A percentile compares a stretch with the other conserved stretches of the same genome.
phyloP scores from a whole-genome alignment of 345 rosid genomes.

The Xanthoceras sorbifolium region DNA sequence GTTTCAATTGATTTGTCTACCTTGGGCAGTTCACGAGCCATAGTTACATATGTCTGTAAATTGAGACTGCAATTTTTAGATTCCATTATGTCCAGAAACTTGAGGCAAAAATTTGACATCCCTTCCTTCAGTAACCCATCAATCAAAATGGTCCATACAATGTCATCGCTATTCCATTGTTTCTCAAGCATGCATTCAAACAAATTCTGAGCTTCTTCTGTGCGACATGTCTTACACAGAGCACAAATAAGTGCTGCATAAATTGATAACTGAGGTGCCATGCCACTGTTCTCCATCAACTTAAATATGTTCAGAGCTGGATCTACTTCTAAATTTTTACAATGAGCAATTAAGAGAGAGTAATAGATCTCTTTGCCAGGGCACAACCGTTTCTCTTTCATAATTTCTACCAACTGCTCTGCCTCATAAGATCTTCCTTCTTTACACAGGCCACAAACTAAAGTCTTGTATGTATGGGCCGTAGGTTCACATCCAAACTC shows the following conservation, averaged over 20 bases:
- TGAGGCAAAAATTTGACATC: slow-evolving; percentile 43
- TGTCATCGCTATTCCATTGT: slow-evolving; percentile 49
- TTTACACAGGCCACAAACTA: slow-evolving; percentile 53
- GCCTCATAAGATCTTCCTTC: slow-evolving; percentile 52
- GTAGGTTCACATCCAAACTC: slow-evolving; percentile 52
- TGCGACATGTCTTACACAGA: slow-evolving; percentile 40
- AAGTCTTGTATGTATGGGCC: slow-evolving; percentile 36
- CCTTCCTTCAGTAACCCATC: slow-evolving; percentile 63
- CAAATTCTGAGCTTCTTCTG: slow-evolving; percentile 46
- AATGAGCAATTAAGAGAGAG: slow-evolving; percentile 46
- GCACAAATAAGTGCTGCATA: slow-evolving; percentile 53
- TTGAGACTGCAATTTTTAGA: slow-evolving; percentile 38
- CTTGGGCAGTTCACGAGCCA: slow-evolving; percentile 53
- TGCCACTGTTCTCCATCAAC: slow-evolving; percentile 28
- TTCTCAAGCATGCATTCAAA: slow-evolving; percentile 48
- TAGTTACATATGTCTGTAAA: slow-evolving; percentile 37
- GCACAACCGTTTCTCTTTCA: slow-evolving; percentile 51
- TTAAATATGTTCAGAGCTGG: slow-evolving; percentile 44
- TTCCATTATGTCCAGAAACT: slow-evolving; percentile 56
- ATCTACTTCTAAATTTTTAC: slow-evolving; percentile 57
- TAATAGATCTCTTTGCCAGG: slow-evolving; percentile 40
- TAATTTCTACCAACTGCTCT: slow-evolving; percentile 43
- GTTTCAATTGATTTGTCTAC: slow-evolving; percentile 36
- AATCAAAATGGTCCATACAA: slow-evolving; percentile 64
- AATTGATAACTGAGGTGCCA: slow-evolving; percentile 32